Conservation (phyloP, 768 basidiomycete genomes). For the Trametes coccinea region DNA sequence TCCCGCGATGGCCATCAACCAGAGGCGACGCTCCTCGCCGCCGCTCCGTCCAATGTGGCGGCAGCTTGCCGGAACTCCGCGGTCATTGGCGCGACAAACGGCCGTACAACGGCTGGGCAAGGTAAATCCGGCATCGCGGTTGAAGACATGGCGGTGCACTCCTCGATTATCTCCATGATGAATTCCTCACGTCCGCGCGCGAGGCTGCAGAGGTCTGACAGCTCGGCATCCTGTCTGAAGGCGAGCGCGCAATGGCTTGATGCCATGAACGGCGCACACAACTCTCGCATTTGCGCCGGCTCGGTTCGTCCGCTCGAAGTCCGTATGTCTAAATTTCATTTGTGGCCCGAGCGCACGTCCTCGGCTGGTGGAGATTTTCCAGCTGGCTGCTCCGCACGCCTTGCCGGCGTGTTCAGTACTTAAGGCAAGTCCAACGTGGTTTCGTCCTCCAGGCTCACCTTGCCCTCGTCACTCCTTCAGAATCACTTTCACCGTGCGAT, state of each 20-base stretch:
- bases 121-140: neutral
- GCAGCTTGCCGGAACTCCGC: slow-evolving; percentile 3
- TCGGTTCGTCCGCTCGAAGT: slow-evolving; percentile 7
- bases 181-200: slow-evolving; percentile 12
- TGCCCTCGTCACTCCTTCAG: neutral
- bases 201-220: neutral
- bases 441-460: neutral
- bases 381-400: neutral
- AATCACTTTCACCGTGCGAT: neutral
- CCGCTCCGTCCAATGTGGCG: neutral
- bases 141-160: neutral
- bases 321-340: slow-evolving; percentile 9
- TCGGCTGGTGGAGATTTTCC: neutral
- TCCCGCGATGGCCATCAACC: neutral
- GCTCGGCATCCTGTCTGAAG: slow-evolving; percentile 12
- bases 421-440: neutral
- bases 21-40: neutral
- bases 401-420: neutral
- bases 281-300: slow-evolving; percentile 1
- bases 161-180: neutral
- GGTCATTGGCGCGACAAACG: slow-evolving; percentile 2
- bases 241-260: slow-evolving; percentile 4
- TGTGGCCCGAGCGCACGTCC: neutral
- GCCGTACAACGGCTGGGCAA: slow-evolving; percentile 7
- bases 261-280: slow-evolving; percentile 3